These are phyloP conservation scores for Lecanosticta acicola DNA, from an alignment of 2,329 filamentous ascomycete species.

Conservation along the genomic window DNA sequence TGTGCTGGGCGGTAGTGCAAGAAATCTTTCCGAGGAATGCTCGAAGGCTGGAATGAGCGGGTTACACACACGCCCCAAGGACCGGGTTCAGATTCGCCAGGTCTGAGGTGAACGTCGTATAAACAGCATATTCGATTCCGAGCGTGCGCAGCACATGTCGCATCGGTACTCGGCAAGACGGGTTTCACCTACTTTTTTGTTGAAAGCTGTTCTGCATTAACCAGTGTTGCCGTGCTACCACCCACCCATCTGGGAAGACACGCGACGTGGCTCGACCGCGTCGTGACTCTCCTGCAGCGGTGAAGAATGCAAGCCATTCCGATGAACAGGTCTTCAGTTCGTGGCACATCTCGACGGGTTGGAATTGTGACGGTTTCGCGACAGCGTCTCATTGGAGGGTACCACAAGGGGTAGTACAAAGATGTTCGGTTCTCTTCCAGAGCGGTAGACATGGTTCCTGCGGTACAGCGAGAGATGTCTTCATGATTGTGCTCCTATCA, in stretches of 20 bases:
- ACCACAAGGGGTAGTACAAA: neutral
- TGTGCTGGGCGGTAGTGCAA: neutral
- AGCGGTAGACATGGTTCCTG: no score
- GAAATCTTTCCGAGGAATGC: constrained; percentile 2
- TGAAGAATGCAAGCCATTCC: neutral
- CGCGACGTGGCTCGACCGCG: neutral
- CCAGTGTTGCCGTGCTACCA: neutral
- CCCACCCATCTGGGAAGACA: neutral
- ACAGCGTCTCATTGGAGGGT: no score
- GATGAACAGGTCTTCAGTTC: neutral
- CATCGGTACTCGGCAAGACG: neutral
- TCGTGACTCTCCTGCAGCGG: neutral
- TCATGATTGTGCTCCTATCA: neutral
- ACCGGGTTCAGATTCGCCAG: constrained; percentile 5
- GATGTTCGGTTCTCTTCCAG: neutral
- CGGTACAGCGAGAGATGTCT: neutral
- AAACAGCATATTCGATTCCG: neutral
- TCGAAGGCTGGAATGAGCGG: constrained; percentile 1
- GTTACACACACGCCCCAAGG: constrained; percentile 3
- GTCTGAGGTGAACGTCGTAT: constrained; percentile 1
- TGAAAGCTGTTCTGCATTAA: neutral
- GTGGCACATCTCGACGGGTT: neutral
- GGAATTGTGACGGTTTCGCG: neutral
- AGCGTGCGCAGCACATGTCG: neutral
- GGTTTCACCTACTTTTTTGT: neutral